Conservation (phyloP, 768 basidiomycete species). For the Asterophora lycoperdoides region DNA sequence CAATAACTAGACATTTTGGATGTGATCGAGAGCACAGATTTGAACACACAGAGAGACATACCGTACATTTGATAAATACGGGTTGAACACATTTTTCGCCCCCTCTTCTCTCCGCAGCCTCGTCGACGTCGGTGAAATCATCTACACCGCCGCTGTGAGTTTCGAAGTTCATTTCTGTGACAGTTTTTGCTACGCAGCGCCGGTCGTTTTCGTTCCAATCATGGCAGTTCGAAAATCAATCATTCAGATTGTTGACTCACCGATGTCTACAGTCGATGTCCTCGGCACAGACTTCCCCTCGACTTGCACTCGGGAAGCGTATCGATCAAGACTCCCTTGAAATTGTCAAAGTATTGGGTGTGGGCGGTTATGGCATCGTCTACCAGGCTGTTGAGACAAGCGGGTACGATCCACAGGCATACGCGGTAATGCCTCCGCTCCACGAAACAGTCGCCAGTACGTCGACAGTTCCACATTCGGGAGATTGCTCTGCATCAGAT, state of each 20-base stretch:
- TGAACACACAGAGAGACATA: neutral
- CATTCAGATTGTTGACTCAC: neutral
- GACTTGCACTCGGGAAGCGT: constrained; percentile 64
- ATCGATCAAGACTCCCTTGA: constrained; percentile 83
- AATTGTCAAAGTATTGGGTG: constrained; percentile 82
- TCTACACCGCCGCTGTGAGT: constrained; percentile 5
- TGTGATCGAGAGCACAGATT: neutral
- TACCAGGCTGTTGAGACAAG: constrained; percentile 76
- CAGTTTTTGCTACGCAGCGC: too few species aligned
- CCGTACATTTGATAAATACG: neutral
- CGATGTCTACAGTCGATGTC: constrained; percentile 12
- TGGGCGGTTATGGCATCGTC: constrained; percentile 94
- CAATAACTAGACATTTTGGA: neutral
- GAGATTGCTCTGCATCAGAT: constrained; percentile 83
- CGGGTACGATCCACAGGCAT: constrained; percentile 49
- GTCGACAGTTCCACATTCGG: constrained; percentile 75
- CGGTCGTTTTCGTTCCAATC: too few species aligned
- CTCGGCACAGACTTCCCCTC: constrained; percentile 18
- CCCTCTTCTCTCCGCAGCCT: neutral
- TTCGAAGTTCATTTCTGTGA: too few species aligned
- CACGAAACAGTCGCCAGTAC: constrained; percentile 43
- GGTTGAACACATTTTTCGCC: neutral
- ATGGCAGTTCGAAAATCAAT: too few species aligned
- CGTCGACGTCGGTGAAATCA: neutral
- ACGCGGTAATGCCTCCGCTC: constrained; percentile 87